Percentiles rank a stretch among this genome's conserved stretches.
Conservation (phyloP, 2,329 filamentous ascomycete genomes). For the Fusarium begoniae region DNA sequence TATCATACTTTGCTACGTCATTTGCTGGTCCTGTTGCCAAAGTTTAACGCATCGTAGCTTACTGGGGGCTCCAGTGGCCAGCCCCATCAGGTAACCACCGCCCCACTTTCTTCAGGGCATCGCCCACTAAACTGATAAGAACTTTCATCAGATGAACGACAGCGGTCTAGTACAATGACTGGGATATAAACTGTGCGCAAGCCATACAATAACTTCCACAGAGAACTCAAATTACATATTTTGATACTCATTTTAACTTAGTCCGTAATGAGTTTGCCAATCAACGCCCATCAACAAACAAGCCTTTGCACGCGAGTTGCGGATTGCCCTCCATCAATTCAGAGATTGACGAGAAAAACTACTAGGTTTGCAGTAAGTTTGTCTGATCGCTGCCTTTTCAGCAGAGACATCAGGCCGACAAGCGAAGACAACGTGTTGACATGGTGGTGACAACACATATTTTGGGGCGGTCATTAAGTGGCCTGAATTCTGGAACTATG, state of each 20-base stretch:
- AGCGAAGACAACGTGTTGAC: no score
- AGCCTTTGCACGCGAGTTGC: background rate
- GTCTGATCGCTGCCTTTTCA: rapidly evolving
- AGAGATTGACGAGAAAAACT: background rate
- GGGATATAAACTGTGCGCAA: background rate
- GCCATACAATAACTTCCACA: rapidly evolving
- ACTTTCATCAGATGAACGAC: background rate
- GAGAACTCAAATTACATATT: rapidly evolving
- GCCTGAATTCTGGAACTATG: no score
- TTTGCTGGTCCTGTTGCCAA: no score
- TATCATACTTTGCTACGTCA: no score
- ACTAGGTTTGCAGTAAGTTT: background rate
- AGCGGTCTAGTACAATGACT: rapidly evolving
- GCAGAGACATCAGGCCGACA: no score
- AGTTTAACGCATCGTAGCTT: no score
- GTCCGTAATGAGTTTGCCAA: background rate
- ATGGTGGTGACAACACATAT: no score
- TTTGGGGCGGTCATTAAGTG: no score
- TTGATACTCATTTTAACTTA: background rate
- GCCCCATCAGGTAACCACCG: background rate
- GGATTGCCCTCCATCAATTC: background rate
- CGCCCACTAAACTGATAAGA: background rate
- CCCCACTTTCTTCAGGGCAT: background rate
- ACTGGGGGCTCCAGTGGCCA: no score
- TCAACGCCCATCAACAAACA: background rate